phyloP scores from a whole-genome alignment of 225 moss, liverwort and hornwort species.

The Anthoceros angustus region DNA sequence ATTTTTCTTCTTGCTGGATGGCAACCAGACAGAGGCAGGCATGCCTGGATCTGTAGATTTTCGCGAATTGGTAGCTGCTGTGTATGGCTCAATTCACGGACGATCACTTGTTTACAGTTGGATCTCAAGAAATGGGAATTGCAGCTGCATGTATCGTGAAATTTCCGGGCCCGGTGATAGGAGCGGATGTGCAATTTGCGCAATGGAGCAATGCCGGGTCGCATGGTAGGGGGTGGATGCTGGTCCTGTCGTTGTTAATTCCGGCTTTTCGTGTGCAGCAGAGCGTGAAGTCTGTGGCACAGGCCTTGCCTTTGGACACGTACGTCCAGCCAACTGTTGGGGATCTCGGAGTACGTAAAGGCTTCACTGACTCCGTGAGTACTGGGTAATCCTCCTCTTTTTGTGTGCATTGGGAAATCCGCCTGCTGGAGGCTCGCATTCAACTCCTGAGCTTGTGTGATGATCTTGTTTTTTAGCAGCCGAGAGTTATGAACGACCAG shows the following conservation, averaged over 20 bases:
- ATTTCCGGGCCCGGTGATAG: too few species aligned
- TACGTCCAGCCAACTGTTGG: slow-evolving; percentile 28
- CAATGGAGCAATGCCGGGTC: neutral
- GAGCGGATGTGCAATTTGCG: neutral
- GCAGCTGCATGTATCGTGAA: too few species aligned
- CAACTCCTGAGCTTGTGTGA: neutral
- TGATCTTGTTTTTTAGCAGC: neutral
- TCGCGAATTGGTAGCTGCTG: too few species aligned
- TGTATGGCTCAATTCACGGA: too few species aligned
- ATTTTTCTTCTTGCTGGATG: too few species aligned
- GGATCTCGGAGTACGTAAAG: slow-evolving; percentile 45
- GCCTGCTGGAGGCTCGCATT: neutral
- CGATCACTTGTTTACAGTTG: too few species aligned
- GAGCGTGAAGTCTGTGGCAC: neutral
- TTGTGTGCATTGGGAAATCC: neutral
- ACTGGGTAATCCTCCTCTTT: neutral
- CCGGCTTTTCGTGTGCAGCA: neutral
- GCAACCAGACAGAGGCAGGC: too few species aligned
- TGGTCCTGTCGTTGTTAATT: neutral
- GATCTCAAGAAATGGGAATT: too few species aligned
- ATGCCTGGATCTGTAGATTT: too few species aligned
- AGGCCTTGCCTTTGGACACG: slow-evolving; percentile 15
- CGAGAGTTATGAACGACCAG: neutral
- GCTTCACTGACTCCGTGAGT: slow-evolving; percentile 51
- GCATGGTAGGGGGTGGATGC: neutral